Percentiles rank a stretch among this genome's conserved stretches.
Conservation (phyloP, 2,329 filamentous ascomycete genomes). For the Leptographium flavum region DNA sequence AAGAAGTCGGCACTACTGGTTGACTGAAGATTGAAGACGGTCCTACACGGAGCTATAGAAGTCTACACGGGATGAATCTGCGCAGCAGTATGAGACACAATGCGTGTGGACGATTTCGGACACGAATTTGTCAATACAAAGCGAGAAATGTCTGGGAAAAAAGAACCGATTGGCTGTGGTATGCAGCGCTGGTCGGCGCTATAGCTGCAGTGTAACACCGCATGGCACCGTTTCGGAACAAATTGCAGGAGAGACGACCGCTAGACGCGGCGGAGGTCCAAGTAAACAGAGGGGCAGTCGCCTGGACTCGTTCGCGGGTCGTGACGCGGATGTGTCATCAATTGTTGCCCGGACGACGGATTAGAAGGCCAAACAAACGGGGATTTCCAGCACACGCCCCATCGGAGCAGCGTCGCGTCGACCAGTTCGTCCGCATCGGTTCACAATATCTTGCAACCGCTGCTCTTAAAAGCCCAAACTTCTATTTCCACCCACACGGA, state of each 20-base stretch:
- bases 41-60: too few species aligned
- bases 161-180: too few species aligned
- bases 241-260: background rate
- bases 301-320: background rate
- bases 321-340: background rate
- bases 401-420: background rate
- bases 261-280: too few species aligned
- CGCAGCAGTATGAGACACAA: too few species aligned
- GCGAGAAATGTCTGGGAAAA: too few species aligned
- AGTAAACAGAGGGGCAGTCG: background rate
- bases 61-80: too few species aligned
- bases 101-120: too few species aligned
- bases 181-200: too few species aligned
- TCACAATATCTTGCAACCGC: background rate
- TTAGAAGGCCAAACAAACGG: background rate
- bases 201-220: background rate
- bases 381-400: background rate
- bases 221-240: background rate
- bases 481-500: background rate
- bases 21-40: too few species aligned
- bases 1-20: too few species aligned
- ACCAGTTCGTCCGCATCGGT: background rate
- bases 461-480: background rate
- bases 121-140: too few species aligned
- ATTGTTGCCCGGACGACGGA: background rate